A percentile compares a stretch with the other conserved stretches of the same genome.
Conservation (phyloP, 805 yeast species). For the Pichia cephalocereana region DNA sequence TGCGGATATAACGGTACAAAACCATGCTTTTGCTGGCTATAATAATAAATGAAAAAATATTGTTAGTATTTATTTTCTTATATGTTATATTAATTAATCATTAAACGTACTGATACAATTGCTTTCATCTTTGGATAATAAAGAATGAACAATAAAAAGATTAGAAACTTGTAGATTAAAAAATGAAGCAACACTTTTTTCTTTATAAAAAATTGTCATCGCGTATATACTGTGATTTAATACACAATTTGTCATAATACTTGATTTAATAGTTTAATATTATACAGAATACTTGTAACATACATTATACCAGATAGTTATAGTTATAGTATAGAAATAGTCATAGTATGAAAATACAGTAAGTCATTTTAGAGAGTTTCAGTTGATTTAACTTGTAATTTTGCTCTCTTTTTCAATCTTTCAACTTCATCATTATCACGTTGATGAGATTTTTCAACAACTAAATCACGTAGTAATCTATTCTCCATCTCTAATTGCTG, state of each 20-base stretch:
- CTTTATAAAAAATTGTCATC: no score
- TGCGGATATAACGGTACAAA: conserved; percentile 86
- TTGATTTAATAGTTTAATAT: no score
- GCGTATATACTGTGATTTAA: no score
- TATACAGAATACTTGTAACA: no score
- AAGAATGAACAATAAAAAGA: background rate
- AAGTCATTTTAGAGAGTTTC: background rate
- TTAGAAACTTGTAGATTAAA: background rate
- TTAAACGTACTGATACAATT: conserved; percentile 24
- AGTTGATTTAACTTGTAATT: conserved; percentile 17
- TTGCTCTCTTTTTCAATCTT: conserved; percentile 39
- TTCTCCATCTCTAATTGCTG: conserved; percentile 91
- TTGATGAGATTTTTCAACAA: conserved; percentile 67
- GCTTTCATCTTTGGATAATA: conserved; percentile 19
- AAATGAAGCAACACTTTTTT: background rate
- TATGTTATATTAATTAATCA: background rate
- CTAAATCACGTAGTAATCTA: conserved; percentile 69
- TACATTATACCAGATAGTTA: no score
- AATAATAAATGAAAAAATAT: background rate
- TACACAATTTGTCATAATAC: no score
- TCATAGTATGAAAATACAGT: no score
- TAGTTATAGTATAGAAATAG: no score
- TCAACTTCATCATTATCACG: conserved; percentile 46
- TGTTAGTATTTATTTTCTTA: conserved; percentile 2
- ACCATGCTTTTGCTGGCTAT: conserved; percentile 83